phyloP scores from a whole-genome alignment of 148 eudicot genomes.

The Vaccinium corymbosum region DNA sequence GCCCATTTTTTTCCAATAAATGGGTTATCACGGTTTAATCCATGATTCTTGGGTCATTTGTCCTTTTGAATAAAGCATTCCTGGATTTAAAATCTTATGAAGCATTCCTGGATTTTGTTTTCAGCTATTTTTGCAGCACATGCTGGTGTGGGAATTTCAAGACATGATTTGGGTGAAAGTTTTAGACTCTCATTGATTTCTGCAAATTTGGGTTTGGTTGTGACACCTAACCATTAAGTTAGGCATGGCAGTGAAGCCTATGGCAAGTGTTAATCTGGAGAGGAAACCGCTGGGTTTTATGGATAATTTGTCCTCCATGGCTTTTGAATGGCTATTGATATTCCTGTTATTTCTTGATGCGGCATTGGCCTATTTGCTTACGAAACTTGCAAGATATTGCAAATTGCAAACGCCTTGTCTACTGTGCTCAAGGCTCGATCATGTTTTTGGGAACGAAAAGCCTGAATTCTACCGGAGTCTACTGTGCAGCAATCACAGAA shows the following conservation, averaged over 20 bases:
- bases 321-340: conserved; percentile 71
- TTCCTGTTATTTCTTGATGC: conserved; percentile 63
- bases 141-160: conserved; percentile 28
- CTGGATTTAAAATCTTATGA: not conserved
- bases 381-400: conserved; percentile 55
- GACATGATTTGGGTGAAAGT: conserved; percentile 19
- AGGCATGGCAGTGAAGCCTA: conserved; percentile 34
- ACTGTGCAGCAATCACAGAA: conserved; percentile 51
- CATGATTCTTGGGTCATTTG: not conserved
- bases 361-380: conserved; percentile 45
- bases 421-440: conserved; percentile 63
- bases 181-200: conserved; percentile 22
- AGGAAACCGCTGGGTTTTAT: conserved; percentile 34
- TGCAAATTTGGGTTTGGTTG: conserved; percentile 19
- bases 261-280: conserved; percentile 24
- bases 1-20: not conserved
- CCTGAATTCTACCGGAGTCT: conserved; percentile 33
- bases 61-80: not conserved
- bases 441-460: conserved; percentile 43
- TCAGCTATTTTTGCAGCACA: conserved; percentile 13
- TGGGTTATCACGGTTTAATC: not conserved
- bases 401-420: conserved; percentile 55
- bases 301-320: conserved; percentile 40
- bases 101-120: not conserved
- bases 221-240: conserved; percentile 8